phyloP scores from a whole-genome alignment of 2,329 filamentous ascomycete species.

The Trichoderma breve region DNA sequence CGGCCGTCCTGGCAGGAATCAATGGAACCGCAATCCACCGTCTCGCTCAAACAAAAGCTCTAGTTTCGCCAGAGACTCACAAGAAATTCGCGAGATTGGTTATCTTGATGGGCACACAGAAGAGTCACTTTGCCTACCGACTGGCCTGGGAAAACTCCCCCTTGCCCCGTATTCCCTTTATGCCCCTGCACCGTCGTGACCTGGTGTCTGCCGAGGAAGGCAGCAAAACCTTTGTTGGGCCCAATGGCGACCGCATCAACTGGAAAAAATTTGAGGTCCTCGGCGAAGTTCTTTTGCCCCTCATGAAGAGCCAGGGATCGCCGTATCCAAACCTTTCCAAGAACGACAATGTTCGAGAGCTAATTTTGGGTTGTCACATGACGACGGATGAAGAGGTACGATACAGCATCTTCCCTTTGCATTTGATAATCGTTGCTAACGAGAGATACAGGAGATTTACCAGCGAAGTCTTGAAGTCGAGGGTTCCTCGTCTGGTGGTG shows the following conservation, averaged over 20 bases:
- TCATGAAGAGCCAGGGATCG: slow-evolving; percentile 87
- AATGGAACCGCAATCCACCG: slow-evolving; percentile 85
- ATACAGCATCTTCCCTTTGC: slow-evolving; percentile 15
- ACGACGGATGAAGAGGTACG: slow-evolving; percentile 84
- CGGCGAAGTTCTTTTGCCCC: slow-evolving; percentile 83
- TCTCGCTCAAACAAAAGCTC: slow-evolving; percentile 71
- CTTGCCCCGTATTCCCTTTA: slow-evolving; percentile 85
- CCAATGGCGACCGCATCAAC: slow-evolving; percentile 74
- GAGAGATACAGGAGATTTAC: slow-evolving; percentile 57
- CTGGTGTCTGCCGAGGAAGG: slow-evolving; percentile 90
- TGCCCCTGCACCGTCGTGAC: slow-evolving; percentile 85
- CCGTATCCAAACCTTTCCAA: slow-evolving; percentile 72
- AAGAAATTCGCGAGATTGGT: slow-evolving; percentile 87
- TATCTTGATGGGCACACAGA: slow-evolving; percentile 88
- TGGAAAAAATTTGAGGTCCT: slow-evolving; percentile 99
- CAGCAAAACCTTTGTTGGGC: slow-evolving; percentile 82
- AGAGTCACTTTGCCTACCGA: slow-evolving; percentile 93
- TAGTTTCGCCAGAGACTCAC: slow-evolving; percentile 68
- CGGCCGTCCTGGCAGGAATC: slow-evolving; percentile 90
- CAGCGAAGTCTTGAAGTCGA: slow-evolving; percentile 61
- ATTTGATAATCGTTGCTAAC: slow-evolving; percentile 14
- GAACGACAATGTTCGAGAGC: slow-evolving; percentile 67
- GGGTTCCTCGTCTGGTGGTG: slow-evolving; percentile 43
- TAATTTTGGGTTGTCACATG: slow-evolving; percentile 81
- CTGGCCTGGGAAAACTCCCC: slow-evolving; percentile 96